Evolutionary conservation across 768 basidiomycete species (phyloP).

Genomic region (Chalciporus pseudorubinellus): DNA sequence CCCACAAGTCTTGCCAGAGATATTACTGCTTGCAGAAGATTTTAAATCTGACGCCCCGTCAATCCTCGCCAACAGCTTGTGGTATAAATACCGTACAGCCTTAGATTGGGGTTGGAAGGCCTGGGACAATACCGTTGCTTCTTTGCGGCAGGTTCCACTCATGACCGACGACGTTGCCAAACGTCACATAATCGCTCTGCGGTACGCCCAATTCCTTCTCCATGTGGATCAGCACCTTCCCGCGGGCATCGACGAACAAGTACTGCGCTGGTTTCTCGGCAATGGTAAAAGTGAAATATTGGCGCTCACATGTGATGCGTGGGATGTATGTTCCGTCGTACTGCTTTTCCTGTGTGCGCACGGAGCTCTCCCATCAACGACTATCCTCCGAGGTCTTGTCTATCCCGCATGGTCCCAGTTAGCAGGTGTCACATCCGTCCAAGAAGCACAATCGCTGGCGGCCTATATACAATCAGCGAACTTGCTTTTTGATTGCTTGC

Average conservation of each 20-base stretch:
- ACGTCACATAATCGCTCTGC: slow-evolving; percentile 53
- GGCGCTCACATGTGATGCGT: slow-evolving; percentile 57
- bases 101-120: slow-evolving; percentile 77
- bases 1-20: slow-evolving; percentile 53
- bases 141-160: slow-evolving; percentile 63
- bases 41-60: slow-evolving; percentile 59
- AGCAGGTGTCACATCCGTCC: slow-evolving; percentile 37
- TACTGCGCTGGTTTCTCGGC: slow-evolving; percentile 70
- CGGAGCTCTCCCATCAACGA: slow-evolving; percentile 69
- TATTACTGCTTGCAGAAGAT: slow-evolving; percentile 62
- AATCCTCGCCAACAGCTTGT: slow-evolving; percentile 69
- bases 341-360: slow-evolving; percentile 62
- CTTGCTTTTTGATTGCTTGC: slow-evolving; percentile 54
- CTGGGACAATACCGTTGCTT: slow-evolving; percentile 80
- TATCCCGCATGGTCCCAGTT: slow-evolving; percentile 73
- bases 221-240: slow-evolving; percentile 79
- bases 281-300: slow-evolving; percentile 63
- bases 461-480: slow-evolving; percentile 64
- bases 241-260: slow-evolving; percentile 64
- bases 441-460: slow-evolving; percentile 42
- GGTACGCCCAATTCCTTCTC: slow-evolving; percentile 69
- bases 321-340: slow-evolving; percentile 63
- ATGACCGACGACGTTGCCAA: slow-evolving; percentile 48
- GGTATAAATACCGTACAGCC: slow-evolving; percentile 79
- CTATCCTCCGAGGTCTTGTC: slow-evolving; percentile 69